These are phyloP conservation scores for Alopecurus myosuroides DNA, from an alignment of 176 grass and related monocot species.

Conservation along the genomic window DNA sequence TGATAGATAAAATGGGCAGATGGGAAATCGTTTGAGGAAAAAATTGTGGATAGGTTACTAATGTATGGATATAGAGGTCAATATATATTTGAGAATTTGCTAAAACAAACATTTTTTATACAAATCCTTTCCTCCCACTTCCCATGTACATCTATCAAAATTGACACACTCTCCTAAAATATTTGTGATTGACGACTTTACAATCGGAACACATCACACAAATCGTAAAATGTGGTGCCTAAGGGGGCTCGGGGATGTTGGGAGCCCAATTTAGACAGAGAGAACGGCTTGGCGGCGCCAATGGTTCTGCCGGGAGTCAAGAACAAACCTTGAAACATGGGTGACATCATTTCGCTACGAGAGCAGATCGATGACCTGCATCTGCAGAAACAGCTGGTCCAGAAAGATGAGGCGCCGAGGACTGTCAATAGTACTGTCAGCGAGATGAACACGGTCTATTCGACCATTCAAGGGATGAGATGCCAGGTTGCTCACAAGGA, in stretches of 20 bases:
- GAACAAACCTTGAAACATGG: conserved; percentile 40
- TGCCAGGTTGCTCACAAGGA: conserved; percentile 62
- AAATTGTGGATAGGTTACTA: too few relatives aligned
- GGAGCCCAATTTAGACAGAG: conserved; percentile 14
- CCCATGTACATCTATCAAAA: too few relatives aligned
- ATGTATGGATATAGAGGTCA: too few relatives aligned
- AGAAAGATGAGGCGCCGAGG: conserved; percentile 70
- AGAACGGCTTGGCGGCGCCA: conserved; percentile 9
- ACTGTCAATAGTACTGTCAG: conserved; percentile 47
- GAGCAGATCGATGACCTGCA: conserved; percentile 59
- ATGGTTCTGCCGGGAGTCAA: conserved; percentile 9
- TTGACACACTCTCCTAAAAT: too few relatives aligned
- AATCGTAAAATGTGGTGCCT: too few relatives aligned
- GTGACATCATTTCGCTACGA: conserved; percentile 47
- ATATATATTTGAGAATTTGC: too few relatives aligned
- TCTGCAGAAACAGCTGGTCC: conserved; percentile 51
- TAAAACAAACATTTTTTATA: too few relatives aligned
- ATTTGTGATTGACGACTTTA: too few relatives aligned
- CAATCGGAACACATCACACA: too few relatives aligned
- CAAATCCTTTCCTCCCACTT: too few relatives aligned
- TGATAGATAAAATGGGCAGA: too few relatives aligned
- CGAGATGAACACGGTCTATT: conserved; percentile 54
- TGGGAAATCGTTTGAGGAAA: too few relatives aligned
- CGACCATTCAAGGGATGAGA: conserved; percentile 53
- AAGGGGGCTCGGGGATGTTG: conserved; percentile 30